Evolutionary conservation across 495 filamentous ascomycete species (phyloP).

Genomic region (Melanomma pulvis-pyrius): DNA sequence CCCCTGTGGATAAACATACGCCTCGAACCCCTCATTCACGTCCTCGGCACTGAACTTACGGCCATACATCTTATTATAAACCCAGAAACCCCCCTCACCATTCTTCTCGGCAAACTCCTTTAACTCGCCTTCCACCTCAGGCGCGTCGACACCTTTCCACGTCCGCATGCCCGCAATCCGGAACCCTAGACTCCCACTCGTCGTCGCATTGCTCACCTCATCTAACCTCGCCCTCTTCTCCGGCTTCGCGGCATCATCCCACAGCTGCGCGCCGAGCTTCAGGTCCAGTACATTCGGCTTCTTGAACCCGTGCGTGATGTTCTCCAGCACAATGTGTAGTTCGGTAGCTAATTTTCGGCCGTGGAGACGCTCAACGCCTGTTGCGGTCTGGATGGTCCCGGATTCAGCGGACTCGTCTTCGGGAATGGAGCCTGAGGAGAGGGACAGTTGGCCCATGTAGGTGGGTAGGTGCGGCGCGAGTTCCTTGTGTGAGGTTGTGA

Average conservation of each 20-base stretch:
- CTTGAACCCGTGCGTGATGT: constrained; percentile 78
- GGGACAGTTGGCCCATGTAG: constrained; percentile 75
- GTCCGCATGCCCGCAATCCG: constrained; percentile 94
- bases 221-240: constrained; percentile 82
- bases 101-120: constrained; percentile 49
- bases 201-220: constrained; percentile 75
- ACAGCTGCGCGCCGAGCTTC: constrained; percentile 84
- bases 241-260: constrained; percentile 77
- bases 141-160: constrained; percentile 67
- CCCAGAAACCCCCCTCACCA: constrained; percentile 62
- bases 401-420: constrained; percentile 26
- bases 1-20: constrained; percentile 65
- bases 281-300: constrained; percentile 92
- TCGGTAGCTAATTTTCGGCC: constrained; percentile 61
- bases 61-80: constrained; percentile 89
- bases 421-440: constrained; percentile 41
- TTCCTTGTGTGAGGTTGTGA: constrained; percentile 62
- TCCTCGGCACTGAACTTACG: constrained; percentile 70
- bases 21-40: constrained; percentile 71
- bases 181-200: constrained; percentile 78
- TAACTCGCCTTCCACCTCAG: constrained; percentile 44
- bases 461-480: constrained; percentile 81
- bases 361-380: constrained; percentile 50
- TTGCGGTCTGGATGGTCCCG: constrained; percentile 41
- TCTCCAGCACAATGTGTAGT: constrained; percentile 82